Evolutionary conservation across 169 alveolate genomes (phyloP), one percentile per base, ranked within the genome.

Genomic region (Plasmodium vivax): DNA sequence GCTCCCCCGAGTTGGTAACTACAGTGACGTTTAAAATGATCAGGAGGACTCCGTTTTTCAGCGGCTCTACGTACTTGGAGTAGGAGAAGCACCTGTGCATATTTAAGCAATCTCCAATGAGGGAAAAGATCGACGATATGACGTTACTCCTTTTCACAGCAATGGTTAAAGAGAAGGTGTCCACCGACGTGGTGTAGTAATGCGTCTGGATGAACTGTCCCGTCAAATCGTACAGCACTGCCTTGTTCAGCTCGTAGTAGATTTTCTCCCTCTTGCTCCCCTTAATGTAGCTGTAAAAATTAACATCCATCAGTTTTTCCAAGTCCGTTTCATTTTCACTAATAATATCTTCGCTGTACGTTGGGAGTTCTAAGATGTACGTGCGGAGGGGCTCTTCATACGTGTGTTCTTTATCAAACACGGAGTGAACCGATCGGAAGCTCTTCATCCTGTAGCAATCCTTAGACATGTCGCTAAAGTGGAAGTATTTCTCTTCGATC

Each of bases 401-500:
- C 6, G 95, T 92, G 32, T 93, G 97, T 3, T 96, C 96, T 73
- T 96, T 98, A 72, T 96, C 97, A 82, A 96, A 97, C 47, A 97
- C 95, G 56, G 97, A 95, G 41, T 95, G 96, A 10, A 97, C 95
- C 9, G 98, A 96, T 82, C 98, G 87, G 83, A 96, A 97, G 95
- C 98, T 96, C 92, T 97, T 97, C 97, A 97, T 94, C 36, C 98
- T 80, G 96, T 96, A 96, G 23, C 95, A 93, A 41, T 97, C 96
- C 62, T 94, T 88, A 12, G 92, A 93, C 90, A 79, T 83, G 51
- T 96, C 97, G 43, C 88, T 84, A 41, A 96, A 88, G 72, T 95
- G 94, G 85, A 97, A 90, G 83, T 93, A 96, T 58, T 96, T 75
- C 79, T 77, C 83, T 93, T 97, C 98, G 19, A 97, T 90, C 47